phyloP scores from a whole-genome alignment of 148 eudicot species.

The Fagopyrum esculentum region DNA sequence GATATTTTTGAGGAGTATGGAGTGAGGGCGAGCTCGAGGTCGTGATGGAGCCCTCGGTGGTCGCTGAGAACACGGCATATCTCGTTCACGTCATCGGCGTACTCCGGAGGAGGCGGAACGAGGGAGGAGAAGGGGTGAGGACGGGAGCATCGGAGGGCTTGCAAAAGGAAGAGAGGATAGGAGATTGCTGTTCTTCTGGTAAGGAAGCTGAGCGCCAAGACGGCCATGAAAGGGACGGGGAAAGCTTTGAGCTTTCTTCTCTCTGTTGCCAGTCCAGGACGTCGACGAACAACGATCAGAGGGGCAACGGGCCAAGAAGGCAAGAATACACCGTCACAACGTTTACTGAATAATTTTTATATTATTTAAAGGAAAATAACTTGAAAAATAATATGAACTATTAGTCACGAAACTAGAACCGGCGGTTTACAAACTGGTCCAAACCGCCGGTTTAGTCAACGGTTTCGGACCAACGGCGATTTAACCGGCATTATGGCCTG shows the following conservation, averaged over 20 bases:
- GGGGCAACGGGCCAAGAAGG: too few relatives aligned
- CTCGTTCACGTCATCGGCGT: slow-evolving; percentile 32
- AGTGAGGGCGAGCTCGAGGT: slow-evolving; percentile 52
- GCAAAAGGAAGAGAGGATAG: neutral
- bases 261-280: neutral
- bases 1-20: slow-evolving; percentile 44
- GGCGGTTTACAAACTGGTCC: too few relatives aligned
- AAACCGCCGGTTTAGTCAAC: too few relatives aligned
- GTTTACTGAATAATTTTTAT: too few relatives aligned
- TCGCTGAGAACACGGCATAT: slow-evolving; percentile 73
- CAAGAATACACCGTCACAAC: too few relatives aligned
- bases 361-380: too few relatives aligned
- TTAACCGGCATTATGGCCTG: too few relatives aligned
- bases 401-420: too few relatives aligned
- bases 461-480: too few relatives aligned
- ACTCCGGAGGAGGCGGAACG: neutral
- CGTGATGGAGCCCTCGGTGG: slow-evolving; percentile 60
- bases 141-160: neutral
- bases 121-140: slow-evolving; percentile 12
- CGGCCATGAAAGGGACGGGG: neutral
- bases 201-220: neutral
- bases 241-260: neutral
- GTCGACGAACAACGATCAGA: neutral
- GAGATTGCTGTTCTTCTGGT: neutral
- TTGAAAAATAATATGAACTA: too few relatives aligned